Evolutionary conservation across 306 rosid species (phyloP).

Genomic region (Fragaria nilgerrensis): DNA sequence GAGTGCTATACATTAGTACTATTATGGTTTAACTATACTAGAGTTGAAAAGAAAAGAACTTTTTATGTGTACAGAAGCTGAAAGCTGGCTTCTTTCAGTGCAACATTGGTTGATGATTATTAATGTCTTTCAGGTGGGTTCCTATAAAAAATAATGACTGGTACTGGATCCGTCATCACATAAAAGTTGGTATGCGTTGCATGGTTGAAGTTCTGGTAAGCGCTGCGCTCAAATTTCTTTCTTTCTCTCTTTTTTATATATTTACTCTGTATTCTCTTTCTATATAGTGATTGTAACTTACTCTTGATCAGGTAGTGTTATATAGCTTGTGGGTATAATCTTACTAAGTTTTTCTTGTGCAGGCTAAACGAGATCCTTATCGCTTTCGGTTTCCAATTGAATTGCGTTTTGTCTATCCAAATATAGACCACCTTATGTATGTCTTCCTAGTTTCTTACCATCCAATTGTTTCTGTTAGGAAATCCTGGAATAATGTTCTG

Average conservation of each 20-base stretch:
- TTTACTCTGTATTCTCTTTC: neutral
- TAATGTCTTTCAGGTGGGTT: slow-evolving; percentile 76
- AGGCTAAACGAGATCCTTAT: slow-evolving; percentile 97
- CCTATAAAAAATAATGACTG: slow-evolving; percentile 93
- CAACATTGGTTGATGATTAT: slow-evolving; percentile 26
- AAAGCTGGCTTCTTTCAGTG: slow-evolving; percentile 1
- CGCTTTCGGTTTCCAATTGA: slow-evolving; percentile 96
- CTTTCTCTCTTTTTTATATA: neutral
- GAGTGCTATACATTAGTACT: neutral
- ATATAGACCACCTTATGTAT: slow-evolving; percentile 93
- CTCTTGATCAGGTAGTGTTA: slow-evolving; percentile 19
- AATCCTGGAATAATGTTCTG: slow-evolving; percentile 17
- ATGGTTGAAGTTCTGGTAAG: slow-evolving; percentile 89
- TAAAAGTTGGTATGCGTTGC: slow-evolving; percentile 86
- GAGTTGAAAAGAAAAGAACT: neutral
- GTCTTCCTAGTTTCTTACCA: slow-evolving; percentile 21
- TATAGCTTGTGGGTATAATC: slow-evolving; percentile 12
- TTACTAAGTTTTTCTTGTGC: slow-evolving; percentile 18
- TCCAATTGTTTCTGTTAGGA: slow-evolving; percentile 7
- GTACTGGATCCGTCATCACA: slow-evolving; percentile 98
- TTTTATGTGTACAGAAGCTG: neutral
- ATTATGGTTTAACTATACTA: neutral
- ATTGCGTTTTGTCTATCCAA: slow-evolving; percentile 85
- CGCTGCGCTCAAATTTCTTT: slow-evolving; percentile 2
- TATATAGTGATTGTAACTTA: slow-evolving; percentile 14